Evolutionary conservation across 2,329 filamentous ascomycete species (phyloP).

Genomic region (Huntiella savannae): DNA sequence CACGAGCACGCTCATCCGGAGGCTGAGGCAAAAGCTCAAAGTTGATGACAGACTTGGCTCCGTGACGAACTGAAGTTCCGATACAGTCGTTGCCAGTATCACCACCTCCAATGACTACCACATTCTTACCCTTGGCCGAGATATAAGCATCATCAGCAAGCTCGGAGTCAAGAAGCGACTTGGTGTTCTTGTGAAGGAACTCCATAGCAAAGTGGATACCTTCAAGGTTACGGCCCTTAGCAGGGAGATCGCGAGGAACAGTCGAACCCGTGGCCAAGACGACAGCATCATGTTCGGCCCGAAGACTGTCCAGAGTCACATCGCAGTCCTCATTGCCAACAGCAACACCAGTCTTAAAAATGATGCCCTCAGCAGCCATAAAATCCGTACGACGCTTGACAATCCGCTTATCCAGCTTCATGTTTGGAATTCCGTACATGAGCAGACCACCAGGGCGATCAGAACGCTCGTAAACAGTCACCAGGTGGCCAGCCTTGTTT

Average conservation of each 20-base stretch:
- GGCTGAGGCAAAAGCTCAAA: conserved; percentile 91
- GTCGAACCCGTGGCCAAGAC: conserved; percentile 85
- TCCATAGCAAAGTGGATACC: conserved; percentile 96
- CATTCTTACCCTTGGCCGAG: conserved; percentile 86
- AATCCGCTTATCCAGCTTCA: conserved; percentile 97
- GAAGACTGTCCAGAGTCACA: conserved; percentile 51
- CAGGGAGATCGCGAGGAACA: conserved; percentile 79
- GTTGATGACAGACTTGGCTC: conserved; percentile 89
- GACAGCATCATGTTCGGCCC: conserved; percentile 59
- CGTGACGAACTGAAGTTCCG: conserved; percentile 86
- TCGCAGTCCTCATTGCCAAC: conserved; percentile 46
- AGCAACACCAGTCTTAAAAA: conserved; percentile 58
- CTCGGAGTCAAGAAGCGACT: conserved; percentile 84
- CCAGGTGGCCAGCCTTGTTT: conserved; percentile 73
- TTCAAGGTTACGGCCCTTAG: conserved; percentile 69
- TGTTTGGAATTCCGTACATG: conserved; percentile 98
- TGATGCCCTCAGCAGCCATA: conserved; percentile 75
- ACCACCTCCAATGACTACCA: conserved; percentile 91
- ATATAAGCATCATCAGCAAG: conserved; percentile 73
- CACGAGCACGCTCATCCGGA: conserved; percentile 69
- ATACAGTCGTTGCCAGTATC: conserved; percentile 98
- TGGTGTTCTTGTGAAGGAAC: conserved; percentile 93
- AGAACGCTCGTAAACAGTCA: conserved; percentile 83
- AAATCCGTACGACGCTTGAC: conserved; percentile 91
- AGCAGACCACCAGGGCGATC: conserved; percentile 80